Base-by-base conservation (phyloP, 129 eudicot genomes). In the Gnaphalium uliginosum region DNA sequence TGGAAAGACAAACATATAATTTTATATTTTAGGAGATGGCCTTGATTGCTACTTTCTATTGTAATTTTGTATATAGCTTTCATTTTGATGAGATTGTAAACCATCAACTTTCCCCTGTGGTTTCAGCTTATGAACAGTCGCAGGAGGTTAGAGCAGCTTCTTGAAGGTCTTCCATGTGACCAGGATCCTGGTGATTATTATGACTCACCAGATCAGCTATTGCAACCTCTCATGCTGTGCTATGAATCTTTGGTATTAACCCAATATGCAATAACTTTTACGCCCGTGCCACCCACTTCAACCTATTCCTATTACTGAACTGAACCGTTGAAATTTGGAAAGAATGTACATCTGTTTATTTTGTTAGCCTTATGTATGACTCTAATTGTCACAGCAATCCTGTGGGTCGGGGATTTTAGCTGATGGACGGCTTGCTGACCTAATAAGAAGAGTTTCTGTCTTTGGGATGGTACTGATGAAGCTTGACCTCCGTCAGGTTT, bases 401-500 rank as follows among this genome's bases (percentile, higher is more conserved):
- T 86, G 86, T 79, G 96, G 96, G 65, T 83, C 96, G 64, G 96
- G 96, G 46, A 76, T 90, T 74, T 83, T 93, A 76, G 98, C 96
- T 79, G 98, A 93, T 78, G 98, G 98, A 71, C 88, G 96, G n/a
- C 93, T 93, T 48, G 86, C 91, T 83, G 98, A 93, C 83, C 82
- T 93, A 68, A 93, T 93, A 61, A 86, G 98, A 78, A 88, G 98
- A 81, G 93, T 93, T 73, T 53, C 96, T 71, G 87, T 91, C 56
- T 93, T 93, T 77, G 98, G 98, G 68, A 90, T 90, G 96, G 92
- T 88, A 71, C 82, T 93, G 29, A 90, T 93, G 96, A 93, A 93
- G 81, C 96, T 93, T 63, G 98, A 93, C 81, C 86, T 93, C 71
- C 96, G 98, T 58, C 98, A 93, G 98, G 98, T 93, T 79, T 37